These are phyloP conservation scores for Scleroderma bovista DNA, from an alignment of 768 basidiomycete genomes.

Conservation along the genomic window DNA sequence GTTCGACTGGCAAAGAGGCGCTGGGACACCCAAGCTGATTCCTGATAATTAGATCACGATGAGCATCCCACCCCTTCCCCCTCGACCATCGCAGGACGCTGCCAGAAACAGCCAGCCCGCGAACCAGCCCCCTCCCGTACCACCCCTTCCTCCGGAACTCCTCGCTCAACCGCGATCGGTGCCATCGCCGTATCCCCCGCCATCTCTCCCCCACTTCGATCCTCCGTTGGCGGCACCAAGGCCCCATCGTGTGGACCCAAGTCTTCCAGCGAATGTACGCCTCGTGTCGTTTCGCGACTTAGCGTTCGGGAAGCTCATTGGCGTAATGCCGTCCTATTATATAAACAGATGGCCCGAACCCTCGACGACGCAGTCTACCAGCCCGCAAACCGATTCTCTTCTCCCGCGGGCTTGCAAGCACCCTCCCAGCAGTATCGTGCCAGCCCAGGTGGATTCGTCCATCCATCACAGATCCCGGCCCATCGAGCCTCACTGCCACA, in stretches of 20 bases:
- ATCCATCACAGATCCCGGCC: constrained; percentile 3
- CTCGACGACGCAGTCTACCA: constrained; percentile 41
- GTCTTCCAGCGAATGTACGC: constrained; percentile 58
- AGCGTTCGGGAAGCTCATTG: constrained; percentile 8
- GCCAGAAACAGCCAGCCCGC: constrained; percentile 6
- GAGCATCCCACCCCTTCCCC: constrained; percentile 28
- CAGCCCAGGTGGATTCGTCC: constrained; percentile 11
- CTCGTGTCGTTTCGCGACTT: constrained; percentile 7
- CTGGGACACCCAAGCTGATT: neutral
- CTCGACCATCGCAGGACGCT: constrained; percentile 11
- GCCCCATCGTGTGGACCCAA: constrained; percentile 57
- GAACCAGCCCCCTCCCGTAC: constrained; percentile 40
- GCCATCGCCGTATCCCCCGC: constrained; percentile 26
- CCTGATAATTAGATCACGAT: constrained; percentile 1
- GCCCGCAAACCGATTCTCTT: constrained; percentile 13
- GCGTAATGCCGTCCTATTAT: constrained; percentile 16
- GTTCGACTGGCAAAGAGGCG: neutral
- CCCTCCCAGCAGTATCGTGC: constrained; percentile 14
- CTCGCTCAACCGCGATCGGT: constrained; percentile 16
- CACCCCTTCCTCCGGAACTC: constrained; percentile 43
- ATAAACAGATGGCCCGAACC: constrained; percentile 55
- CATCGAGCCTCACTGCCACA: constrained; percentile 13
- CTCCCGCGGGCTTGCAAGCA: constrained; percentile 20
- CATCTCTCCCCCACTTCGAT: constrained; percentile 41
- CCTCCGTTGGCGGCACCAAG: constrained; percentile 59